These are phyloP conservation scores for Phaseolus coccineus DNA, from an alignment of 331 rosid species.

Conservation along the genomic window DNA sequence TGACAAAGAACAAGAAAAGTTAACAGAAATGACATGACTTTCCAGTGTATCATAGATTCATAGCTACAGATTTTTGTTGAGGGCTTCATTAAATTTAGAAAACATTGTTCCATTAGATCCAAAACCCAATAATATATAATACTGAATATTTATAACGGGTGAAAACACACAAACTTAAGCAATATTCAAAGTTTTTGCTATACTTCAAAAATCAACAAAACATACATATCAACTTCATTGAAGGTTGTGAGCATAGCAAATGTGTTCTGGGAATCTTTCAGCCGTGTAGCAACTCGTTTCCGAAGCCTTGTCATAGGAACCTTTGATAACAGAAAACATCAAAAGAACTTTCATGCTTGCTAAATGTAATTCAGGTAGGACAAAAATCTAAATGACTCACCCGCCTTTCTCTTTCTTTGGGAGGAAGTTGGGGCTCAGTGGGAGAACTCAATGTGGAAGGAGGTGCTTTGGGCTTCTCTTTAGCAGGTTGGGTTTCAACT, in stretches of 20 bases:
- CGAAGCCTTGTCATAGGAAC: constrained; percentile 93
- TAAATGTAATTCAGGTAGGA: constrained; percentile 27
- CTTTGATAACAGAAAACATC: constrained; percentile 52
- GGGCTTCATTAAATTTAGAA: constrained; percentile 16
- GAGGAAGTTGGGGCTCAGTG: constrained; percentile 83
- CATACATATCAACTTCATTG: constrained; percentile 94
- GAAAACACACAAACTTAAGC: constrained; percentile 10
- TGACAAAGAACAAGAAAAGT: constrained; percentile 18
- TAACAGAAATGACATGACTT: not conserved
- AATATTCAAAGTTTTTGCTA: constrained; percentile 31
- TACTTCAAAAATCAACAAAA: constrained; percentile 28
- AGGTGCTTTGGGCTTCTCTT: constrained; percentile 64
- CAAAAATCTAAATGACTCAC: constrained; percentile 54
- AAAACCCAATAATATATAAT: not conserved
- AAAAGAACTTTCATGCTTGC: constrained; percentile 25
- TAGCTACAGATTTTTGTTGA: not conserved
- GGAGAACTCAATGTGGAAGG: constrained; percentile 66
- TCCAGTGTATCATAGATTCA: not conserved
- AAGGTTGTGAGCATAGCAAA: constrained; percentile 90
- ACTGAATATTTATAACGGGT: constrained; percentile 2
- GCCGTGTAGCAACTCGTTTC: constrained; percentile 76
- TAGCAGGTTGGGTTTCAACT: constrained; percentile 54
- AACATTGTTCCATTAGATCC: not conserved
- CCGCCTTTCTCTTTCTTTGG: constrained; percentile 86
- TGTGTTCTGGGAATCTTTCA: constrained; percentile 92